A percentile compares a stretch with the other conserved stretches of the same genome.
These are phyloP conservation scores for Suillus weaverae DNA, from an alignment of 768 basidiomycete species.

Conservation along the genomic window DNA sequence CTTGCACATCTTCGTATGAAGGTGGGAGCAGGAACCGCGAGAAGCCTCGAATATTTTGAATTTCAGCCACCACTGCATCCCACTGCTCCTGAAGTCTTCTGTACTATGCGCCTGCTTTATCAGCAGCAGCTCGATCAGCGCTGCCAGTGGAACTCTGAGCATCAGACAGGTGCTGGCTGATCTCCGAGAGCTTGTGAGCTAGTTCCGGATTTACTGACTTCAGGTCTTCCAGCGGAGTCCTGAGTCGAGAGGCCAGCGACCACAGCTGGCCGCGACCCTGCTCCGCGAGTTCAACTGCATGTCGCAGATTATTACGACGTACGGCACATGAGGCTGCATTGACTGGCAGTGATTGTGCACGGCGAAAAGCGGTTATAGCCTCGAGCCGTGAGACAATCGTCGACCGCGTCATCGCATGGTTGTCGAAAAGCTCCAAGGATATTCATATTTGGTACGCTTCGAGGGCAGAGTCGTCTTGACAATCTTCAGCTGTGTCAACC, in stretches of 20 bases:
- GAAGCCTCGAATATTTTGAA: neutral
- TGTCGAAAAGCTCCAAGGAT: too few species aligned
- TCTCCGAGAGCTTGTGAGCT: neutral
- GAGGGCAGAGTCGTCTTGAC: too few species aligned
- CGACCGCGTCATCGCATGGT: too few species aligned
- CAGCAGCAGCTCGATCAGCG: too few species aligned
- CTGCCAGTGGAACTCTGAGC: neutral
- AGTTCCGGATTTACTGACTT: too few species aligned
- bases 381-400: neutral
- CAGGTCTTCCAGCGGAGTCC: too few species aligned
- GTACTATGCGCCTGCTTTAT: neutral
- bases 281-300: too few species aligned
- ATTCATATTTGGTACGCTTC: too few species aligned
- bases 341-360: neutral
- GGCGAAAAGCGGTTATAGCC: neutral
- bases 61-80: neutral
- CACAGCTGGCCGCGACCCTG: too few species aligned
- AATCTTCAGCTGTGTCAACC: too few species aligned
- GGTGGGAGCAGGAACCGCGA: neutral
- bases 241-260: too few species aligned
- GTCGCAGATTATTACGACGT: slow-evolving; percentile 1
- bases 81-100: neutral
- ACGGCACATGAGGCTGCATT: slow-evolving; percentile 17
- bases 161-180: neutral
- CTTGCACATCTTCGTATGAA: neutral